These are phyloP conservation scores for Secale cereale DNA, from an alignment of 176 grass and related monocot genomes.

Conservation along the genomic window DNA sequence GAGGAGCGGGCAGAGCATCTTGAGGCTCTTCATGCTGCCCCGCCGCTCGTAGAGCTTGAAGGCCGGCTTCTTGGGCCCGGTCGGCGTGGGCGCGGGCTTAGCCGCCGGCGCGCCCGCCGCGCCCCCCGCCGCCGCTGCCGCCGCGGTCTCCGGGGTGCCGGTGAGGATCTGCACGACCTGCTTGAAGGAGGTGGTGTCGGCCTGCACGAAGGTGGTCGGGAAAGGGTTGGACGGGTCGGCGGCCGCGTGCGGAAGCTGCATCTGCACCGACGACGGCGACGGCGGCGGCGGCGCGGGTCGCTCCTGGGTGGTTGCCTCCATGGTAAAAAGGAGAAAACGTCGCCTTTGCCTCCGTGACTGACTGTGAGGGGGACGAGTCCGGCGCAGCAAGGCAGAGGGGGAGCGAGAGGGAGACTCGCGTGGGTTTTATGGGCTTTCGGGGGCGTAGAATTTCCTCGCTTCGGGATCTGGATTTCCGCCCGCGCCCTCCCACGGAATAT, in stretches of 20 bases:
- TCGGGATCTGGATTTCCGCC: conserved; percentile 55
- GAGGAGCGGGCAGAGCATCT: conserved; percentile 68
- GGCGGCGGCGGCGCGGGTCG: conserved; percentile 24
- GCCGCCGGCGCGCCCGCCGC: background rate
- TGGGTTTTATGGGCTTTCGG: conserved; percentile 48
- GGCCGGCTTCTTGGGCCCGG: conserved; percentile 56
- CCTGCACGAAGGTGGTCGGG: conserved; percentile 73
- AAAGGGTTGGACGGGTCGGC: conserved; percentile 43
- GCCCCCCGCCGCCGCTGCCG: conserved; percentile 35
- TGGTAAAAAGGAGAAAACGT: conserved; percentile 42
- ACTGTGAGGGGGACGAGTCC: background rate
- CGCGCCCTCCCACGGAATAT: background rate
- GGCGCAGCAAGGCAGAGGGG: background rate
- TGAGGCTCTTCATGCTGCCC: conserved; percentile 66
- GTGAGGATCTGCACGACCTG: conserved; percentile 87
- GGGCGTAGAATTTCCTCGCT: conserved; percentile 24
- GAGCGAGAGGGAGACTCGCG: background rate
- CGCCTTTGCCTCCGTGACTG: conserved; percentile 18
- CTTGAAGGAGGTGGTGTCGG: conserved; percentile 65
- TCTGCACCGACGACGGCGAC: background rate
- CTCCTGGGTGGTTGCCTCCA: conserved; percentile 42
- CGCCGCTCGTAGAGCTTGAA: conserved; percentile 92
- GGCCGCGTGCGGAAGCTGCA: conserved; percentile 10
- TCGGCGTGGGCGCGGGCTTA: conserved; percentile 10
- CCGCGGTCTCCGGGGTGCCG: conserved; percentile 66